Percentiles rank a stretch among this genome's conserved stretches.
These are phyloP conservation scores for Leccinum arenicola DNA, from an alignment of 768 basidiomycete genomes.

Conservation along the genomic window DNA sequence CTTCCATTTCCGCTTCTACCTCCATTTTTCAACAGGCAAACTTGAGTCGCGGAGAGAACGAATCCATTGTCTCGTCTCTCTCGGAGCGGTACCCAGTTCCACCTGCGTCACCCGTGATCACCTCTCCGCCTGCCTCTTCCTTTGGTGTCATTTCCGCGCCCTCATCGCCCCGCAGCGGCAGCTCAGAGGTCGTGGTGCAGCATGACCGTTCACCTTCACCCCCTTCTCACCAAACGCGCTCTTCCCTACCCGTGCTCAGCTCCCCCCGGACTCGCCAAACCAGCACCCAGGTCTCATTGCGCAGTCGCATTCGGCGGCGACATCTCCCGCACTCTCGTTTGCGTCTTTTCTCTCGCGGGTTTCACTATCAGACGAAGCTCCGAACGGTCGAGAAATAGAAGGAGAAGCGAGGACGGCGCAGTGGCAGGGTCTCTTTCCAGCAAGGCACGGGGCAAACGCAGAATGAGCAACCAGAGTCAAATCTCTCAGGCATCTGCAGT, in stretches of 20 bases:
- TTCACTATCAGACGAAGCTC: conserved; percentile 49
- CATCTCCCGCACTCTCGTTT: conserved; percentile 20
- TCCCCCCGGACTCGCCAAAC: conserved; percentile 6
- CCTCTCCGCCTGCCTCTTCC: conserved; percentile 27
- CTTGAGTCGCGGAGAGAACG: background rate
- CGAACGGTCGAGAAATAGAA: conserved; percentile 45
- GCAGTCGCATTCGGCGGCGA: background rate
- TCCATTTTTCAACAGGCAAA: conserved; percentile 1
- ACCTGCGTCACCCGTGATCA: conserved; percentile 26
- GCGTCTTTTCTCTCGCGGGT: conserved; percentile 27
- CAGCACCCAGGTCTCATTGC: background rate
- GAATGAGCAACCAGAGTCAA: conserved; percentile 43
- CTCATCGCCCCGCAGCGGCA: conserved; percentile 19
- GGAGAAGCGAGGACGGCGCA: conserved; percentile 47
- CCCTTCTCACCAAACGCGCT: background rate
- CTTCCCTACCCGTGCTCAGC: conserved; percentile 14
- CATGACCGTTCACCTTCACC: background rate
- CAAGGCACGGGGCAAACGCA: conserved; percentile 35
- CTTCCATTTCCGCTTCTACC: background rate
- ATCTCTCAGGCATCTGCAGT: conserved; percentile 39
- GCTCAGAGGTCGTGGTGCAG: conserved; percentile 15
- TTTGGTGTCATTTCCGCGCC: conserved; percentile 22
- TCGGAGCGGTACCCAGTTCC: conserved; percentile 32
- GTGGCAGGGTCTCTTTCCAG: conserved; percentile 25
- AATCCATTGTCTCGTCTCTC: conserved; percentile 23